These are phyloP conservation scores for Pichia cactophila DNA, from an alignment of 1,139 yeast genomes.

Conservation along the genomic window DNA sequence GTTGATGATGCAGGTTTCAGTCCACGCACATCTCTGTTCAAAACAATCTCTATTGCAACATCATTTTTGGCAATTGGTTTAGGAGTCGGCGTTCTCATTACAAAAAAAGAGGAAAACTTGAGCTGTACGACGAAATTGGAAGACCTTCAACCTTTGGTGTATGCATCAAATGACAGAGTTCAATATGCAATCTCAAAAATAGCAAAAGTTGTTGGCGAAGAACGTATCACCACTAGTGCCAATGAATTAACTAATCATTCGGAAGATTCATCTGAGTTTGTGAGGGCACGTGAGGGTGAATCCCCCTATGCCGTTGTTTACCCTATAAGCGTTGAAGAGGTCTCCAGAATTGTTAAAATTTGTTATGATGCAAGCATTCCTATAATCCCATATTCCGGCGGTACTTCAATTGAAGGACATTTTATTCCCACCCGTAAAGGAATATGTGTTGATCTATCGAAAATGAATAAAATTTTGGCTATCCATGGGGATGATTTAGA, in stretches of 20 bases:
- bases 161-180: constrained; percentile 36
- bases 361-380: constrained; percentile 61
- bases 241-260: constrained; percentile 40
- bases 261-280: constrained; percentile 58
- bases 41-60: constrained; percentile 6
- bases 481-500: constrained; percentile 54
- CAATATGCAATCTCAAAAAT: constrained; percentile 39
- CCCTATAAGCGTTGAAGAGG: constrained; percentile 60
- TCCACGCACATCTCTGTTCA: constrained; percentile 6
- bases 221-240: constrained; percentile 31
- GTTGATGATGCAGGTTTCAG: not conserved
- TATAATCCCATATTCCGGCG: constrained; percentile 69
- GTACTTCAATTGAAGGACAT: constrained; percentile 79
- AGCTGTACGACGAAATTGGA: constrained; percentile 12
- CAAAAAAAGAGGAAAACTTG: constrained; percentile 1
- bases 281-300: constrained; percentile 47
- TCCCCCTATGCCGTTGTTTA: constrained; percentile 53
- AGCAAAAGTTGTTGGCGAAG: constrained; percentile 36
- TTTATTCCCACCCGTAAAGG: constrained; percentile 69
- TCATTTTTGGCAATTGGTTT: constrained; percentile 14
- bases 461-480: constrained; percentile 45
- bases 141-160: constrained; percentile 31
- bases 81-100: constrained; percentile 5
- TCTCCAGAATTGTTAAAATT: constrained; percentile 51
- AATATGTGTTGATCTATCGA: constrained; percentile 45